A percentile compares a stretch with the other conserved stretches of the same genome.
Conservation (phyloP, 345 rosid species). For the Sonneratia alba region DNA sequence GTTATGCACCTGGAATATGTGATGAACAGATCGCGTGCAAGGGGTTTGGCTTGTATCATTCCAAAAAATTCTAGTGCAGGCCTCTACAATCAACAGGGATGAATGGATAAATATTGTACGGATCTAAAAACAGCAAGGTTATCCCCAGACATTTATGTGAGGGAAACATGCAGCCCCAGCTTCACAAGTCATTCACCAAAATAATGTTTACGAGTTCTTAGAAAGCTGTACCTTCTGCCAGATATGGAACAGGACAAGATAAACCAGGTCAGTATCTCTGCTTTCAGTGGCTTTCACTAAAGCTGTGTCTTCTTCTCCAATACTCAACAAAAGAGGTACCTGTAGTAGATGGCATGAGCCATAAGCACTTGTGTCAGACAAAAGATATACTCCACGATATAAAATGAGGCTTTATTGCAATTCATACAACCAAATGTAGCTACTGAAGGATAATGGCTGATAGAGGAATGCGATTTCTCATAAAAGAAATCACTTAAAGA, state of each 20-base stretch:
- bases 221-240: slow-evolving; percentile 69
- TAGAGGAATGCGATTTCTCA: neutral
- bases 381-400: neutral
- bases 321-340: slow-evolving; percentile 93
- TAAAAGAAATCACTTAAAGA: slow-evolving; percentile 9
- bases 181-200: neutral
- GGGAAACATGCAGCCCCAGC: neutral
- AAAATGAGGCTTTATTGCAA: neutral
- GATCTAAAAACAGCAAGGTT: neutral
- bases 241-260: slow-evolving; percentile 89
- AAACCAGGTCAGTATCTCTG: slow-evolving; percentile 91
- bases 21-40: slow-evolving; percentile 79
- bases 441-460: neutral
- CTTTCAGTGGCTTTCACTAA: slow-evolving; percentile 89
- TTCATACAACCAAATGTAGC: neutral
- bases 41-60: slow-evolving; percentile 71
- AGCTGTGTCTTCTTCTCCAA: slow-evolving; percentile 93
- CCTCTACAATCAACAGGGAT: slow-evolving; percentile 40
- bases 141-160: neutral
- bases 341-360: slow-evolving; percentile 17
- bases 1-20: slow-evolving; percentile 60
- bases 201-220: neutral
- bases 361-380: neutral
- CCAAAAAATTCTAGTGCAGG: slow-evolving; percentile 79
- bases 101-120: neutral